Evolutionary conservation across 2,329 filamentous ascomycete genomes (phyloP), one percentile per base, ranked within the genome.

Genomic region (Tricladium varicosporioides): DNA sequence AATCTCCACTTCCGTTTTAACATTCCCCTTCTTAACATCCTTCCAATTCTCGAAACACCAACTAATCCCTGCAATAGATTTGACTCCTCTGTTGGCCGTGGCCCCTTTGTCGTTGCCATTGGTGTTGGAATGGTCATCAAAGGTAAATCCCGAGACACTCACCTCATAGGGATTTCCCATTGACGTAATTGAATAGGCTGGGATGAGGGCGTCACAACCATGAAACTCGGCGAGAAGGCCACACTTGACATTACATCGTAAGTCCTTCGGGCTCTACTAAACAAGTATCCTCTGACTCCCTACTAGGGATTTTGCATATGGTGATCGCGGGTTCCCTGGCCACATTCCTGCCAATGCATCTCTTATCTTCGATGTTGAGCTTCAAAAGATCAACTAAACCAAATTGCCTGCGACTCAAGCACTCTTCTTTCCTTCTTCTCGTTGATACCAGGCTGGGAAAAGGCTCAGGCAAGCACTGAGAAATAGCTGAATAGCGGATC

Each of bases 191-290:
- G 54, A 63, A 60, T 64, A 92, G 89, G 85, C 66, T 95, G 84
- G 91, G 92, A 91, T 70, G 86, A 96, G 76, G 92, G 88, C 64
- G 92, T 97, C 53, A 76, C 79, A 50, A 79, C 84, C 71, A 97
- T 99, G 93, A 87, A 87, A 71, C 79, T 96, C 58, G 92, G 93
- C 72, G 93, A 97, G 82, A 93, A 90, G 79, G 87, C 91, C 53
- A 89, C 84, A 51, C 80, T 99, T 63, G 88, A 86, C 65, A 97
- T 97, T 71, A 82, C 86, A 62, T 80, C 82, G 88, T 92, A 80
- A 73, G 82, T 42, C 48, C 40, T 5, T 5, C 19, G 13, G 8
- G 5, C 5, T 42, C 11, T 42, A 33, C 16, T 22, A 36, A 31
- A 15, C 18, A 27, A 11, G 47, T 52, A 46, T 59, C 45, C 66